Evolutionary conservation across 306 rosid genomes (phyloP).

Genomic region (Gleditsia sinensis): DNA sequence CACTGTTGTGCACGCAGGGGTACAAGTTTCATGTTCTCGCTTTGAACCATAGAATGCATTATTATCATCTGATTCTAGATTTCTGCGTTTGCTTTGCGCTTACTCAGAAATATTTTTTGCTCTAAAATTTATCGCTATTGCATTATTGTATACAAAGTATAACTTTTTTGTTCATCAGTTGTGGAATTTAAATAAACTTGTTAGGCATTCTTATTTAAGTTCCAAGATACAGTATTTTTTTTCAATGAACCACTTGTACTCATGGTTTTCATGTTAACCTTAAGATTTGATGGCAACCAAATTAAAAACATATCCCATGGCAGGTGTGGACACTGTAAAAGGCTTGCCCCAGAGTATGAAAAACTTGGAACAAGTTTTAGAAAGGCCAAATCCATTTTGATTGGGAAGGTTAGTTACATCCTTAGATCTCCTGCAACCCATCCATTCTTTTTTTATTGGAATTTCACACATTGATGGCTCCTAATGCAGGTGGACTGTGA

Average conservation of each 20-base stretch:
- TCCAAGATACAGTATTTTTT: not conserved
- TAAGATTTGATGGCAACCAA: not conserved
- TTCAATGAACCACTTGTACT: not conserved
- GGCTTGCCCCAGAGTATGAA: slow-evolving; percentile 87
- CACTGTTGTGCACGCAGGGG: not conserved
- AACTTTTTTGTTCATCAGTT: not conserved
- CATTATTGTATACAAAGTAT: not conserved
- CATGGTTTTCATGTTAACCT: not conserved
- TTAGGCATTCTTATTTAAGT: not conserved
- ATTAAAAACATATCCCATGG: not conserved
- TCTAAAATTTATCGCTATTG: no score
- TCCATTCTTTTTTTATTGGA: not conserved
- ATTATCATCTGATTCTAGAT: not conserved
- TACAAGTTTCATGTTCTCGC: not conserved
- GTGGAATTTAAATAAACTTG: not conserved
- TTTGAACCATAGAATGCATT: not conserved
- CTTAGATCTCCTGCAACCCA: not conserved
- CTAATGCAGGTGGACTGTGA: slow-evolving; percentile 82
- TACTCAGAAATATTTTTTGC: not conserved
- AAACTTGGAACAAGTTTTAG: slow-evolving; percentile 75
- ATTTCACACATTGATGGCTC: slow-evolving; percentile 2
- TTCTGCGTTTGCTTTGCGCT: not conserved
- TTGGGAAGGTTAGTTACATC: slow-evolving; percentile 65
- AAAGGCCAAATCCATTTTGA: slow-evolving; percentile 66
- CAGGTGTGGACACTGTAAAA: slow-evolving; percentile 98